These are phyloP conservation scores for Lasiodiplodia sp. DNA, from an alignment of 2,329 filamentous ascomycete genomes.

Conservation along the genomic window DNA sequence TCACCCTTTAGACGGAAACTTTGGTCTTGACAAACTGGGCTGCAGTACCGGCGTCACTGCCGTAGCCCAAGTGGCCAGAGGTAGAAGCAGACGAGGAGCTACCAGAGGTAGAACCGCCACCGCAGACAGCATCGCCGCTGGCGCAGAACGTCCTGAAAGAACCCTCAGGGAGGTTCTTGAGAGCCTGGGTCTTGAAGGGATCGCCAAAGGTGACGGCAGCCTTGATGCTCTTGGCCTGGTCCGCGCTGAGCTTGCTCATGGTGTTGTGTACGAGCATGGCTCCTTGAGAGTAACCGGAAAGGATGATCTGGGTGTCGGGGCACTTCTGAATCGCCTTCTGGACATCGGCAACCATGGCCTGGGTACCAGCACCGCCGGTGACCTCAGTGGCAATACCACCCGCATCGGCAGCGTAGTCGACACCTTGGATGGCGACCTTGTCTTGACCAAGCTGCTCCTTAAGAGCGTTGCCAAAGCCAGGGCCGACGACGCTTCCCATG, in stretches of 20 bases:
- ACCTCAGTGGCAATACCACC: slow-evolving; percentile 41
- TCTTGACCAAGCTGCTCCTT: slow-evolving; percentile 50
- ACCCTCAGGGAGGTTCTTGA: slow-evolving; percentile 38
- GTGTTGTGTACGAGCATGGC: slow-evolving; percentile 44
- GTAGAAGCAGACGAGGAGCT: slow-evolving; percentile 30
- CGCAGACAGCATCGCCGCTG: slow-evolving; percentile 32
- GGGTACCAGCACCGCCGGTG: slow-evolving; percentile 11
- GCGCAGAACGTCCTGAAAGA: slow-evolving; percentile 35
- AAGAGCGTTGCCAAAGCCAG: slow-evolving; percentile 59
- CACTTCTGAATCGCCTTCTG: slow-evolving; percentile 50
- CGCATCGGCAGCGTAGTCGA: slow-evolving; percentile 58
- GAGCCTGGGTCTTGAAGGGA: slow-evolving; percentile 40
- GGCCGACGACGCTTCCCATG: slow-evolving; percentile 59
- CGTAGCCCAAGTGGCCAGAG: slow-evolving; percentile 42
- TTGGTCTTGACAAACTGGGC: slow-evolving; percentile 37
- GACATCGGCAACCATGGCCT: slow-evolving; percentile 53
- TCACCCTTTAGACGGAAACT: not conserved
- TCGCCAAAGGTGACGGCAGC: slow-evolving; percentile 48
- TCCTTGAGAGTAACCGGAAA: slow-evolving; percentile 54
- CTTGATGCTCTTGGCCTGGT: slow-evolving; percentile 32
- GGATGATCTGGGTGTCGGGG: slow-evolving; percentile 55
- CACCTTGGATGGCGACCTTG: slow-evolving; percentile 60
- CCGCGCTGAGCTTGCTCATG: slow-evolving; percentile 8
- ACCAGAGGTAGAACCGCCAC: slow-evolving; percentile 35
- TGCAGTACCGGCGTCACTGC: slow-evolving; percentile 38